These are phyloP conservation scores for Tylopilus vinaceipallidus DNA, from an alignment of 768 basidiomycete species.

Conservation along the genomic window DNA sequence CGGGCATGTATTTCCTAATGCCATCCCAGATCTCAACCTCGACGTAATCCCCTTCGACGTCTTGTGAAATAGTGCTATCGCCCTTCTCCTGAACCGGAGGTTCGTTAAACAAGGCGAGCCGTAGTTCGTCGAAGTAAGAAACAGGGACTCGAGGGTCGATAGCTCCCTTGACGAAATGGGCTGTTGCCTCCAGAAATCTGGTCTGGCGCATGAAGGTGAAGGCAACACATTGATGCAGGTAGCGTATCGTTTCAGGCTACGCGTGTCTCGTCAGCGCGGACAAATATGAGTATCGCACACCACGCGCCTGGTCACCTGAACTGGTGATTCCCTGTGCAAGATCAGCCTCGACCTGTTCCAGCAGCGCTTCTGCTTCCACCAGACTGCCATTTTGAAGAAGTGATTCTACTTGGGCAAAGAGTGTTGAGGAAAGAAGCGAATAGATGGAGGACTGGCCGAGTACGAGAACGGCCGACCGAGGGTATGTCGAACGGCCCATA, in stretches of 20 bases:
- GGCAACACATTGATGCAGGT: conserved; percentile 80
- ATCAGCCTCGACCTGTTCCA: conserved; percentile 51
- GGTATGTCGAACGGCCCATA: conserved; percentile 43
- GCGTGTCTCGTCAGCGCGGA: conserved; percentile 7
- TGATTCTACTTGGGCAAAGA: conserved; percentile 70
- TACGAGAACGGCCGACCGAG: conserved; percentile 67
- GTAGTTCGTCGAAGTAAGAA: conserved; percentile 76
- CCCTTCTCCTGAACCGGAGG: background rate
- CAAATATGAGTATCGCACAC: background rate
- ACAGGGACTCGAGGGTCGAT: conserved; percentile 83
- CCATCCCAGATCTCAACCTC: conserved; percentile 73
- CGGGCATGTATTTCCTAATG: conserved; percentile 66
- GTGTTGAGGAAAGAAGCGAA: conserved; percentile 67
- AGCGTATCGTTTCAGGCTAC: conserved; percentile 66
- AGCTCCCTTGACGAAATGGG: conserved; percentile 72
- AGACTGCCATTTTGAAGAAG: conserved; percentile 63
- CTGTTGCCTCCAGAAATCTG: conserved; percentile 79
- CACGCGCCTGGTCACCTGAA: conserved; percentile 11
- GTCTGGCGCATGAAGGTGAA: conserved; percentile 78
- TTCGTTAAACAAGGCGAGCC: conserved; percentile 55
- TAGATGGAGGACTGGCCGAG: conserved; percentile 58
- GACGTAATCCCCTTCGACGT: conserved; percentile 37
- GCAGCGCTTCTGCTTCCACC: conserved; percentile 60
- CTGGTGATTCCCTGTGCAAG: conserved; percentile 9
- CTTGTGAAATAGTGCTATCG: background rate